phyloP scores from a whole-genome alignment of 1,284 basidiomycete species.

The Puccinia sorghi region DNA sequence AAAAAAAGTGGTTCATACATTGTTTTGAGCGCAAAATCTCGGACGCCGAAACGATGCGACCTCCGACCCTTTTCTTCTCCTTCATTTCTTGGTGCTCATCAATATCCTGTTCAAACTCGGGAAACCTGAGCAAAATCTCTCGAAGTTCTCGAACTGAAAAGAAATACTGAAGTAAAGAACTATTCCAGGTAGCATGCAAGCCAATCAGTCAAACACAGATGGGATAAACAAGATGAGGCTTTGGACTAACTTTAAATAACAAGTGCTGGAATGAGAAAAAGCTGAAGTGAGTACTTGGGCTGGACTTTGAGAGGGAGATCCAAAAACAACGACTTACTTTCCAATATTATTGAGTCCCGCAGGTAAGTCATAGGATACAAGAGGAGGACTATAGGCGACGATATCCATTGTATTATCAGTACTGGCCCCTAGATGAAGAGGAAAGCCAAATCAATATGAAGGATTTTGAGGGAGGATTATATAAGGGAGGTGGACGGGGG shows the following conservation, averaged over 20 bases:
- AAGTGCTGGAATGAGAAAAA: constrained; percentile 40
- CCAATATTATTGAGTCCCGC: constrained; percentile 87
- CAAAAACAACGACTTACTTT: constrained; percentile 67
- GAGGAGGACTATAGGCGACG: constrained; percentile 50
- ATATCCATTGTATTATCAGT: constrained; percentile 27
- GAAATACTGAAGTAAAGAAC: constrained; percentile 69
- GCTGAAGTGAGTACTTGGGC: neutral
- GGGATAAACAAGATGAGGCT: neutral
- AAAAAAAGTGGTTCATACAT: constrained; percentile 63
- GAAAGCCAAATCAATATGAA: neutral
- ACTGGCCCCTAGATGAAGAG: neutral
- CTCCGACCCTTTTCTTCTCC: constrained; percentile 78
- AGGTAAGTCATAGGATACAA: constrained; percentile 69
- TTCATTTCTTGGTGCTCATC: constrained; percentile 60
- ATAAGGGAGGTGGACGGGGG: neutral
- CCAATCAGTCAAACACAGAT: constrained; percentile 9
- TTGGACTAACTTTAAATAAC: constrained; percentile 45
- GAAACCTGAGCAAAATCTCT: constrained; percentile 69
- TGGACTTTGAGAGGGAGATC: constrained; percentile 72
- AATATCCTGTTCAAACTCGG: constrained; percentile 62
- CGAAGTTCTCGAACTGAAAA: constrained; percentile 89
- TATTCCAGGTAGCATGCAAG: neutral
- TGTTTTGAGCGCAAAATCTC: constrained; percentile 80
- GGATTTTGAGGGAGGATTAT: neutral
- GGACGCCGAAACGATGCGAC: constrained; percentile 72